These are phyloP conservation scores for Hericium alpestre DNA, from an alignment of 768 basidiomycete species.

Conservation along the genomic window DNA sequence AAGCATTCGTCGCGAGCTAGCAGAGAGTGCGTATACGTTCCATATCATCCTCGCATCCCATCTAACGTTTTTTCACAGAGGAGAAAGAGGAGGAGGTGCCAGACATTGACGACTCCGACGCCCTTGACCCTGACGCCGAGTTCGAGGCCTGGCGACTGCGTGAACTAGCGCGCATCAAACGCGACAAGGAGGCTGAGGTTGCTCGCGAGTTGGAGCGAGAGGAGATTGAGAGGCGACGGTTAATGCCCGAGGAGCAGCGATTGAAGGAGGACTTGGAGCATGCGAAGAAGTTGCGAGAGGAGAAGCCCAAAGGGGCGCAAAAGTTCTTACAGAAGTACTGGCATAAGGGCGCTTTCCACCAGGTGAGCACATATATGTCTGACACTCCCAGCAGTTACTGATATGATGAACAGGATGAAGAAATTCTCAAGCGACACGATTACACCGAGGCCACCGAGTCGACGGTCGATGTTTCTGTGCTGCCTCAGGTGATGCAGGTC, in stretches of 20 bases:
- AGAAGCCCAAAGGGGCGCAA: slow-evolving; percentile 85
- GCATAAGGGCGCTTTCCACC: slow-evolving; percentile 99
- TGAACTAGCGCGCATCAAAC: slow-evolving; percentile 86
- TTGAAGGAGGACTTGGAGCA: slow-evolving; percentile 85
- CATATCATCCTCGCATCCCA: not conserved
- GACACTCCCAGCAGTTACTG: not conserved
- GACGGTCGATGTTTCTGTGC: slow-evolving; percentile 73
- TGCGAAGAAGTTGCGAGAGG: slow-evolving; percentile 71
- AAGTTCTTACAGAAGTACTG: slow-evolving; percentile 97
- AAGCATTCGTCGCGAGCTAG: slow-evolving; percentile 82
- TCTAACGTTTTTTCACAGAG: slow-evolving; percentile 37
- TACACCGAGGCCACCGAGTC: slow-evolving; percentile 86
- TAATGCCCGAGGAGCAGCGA: slow-evolving; percentile 87
- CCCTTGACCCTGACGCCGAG: slow-evolving; percentile 76
- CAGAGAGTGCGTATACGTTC: slow-evolving; percentile 61
- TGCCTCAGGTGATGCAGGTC: slow-evolving; percentile 96
- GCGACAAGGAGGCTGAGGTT: slow-evolving; percentile 84
- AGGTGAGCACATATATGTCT: slow-evolving; percentile 37
- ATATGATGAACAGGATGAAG: slow-evolving; percentile 55
- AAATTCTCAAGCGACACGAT: slow-evolving; percentile 74
- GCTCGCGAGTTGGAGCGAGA: slow-evolving; percentile 75
- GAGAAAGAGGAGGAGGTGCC: slow-evolving; percentile 77
- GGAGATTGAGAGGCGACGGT: slow-evolving; percentile 84
- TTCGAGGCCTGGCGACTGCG: slow-evolving; percentile 95
- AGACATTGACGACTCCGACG: slow-evolving; percentile 93